Percentiles rank a stretch among this genome's conserved stretches.
Evolutionary conservation across 106 monocot species (phyloP).

Genomic region (Dendrobium catenatum): DNA sequence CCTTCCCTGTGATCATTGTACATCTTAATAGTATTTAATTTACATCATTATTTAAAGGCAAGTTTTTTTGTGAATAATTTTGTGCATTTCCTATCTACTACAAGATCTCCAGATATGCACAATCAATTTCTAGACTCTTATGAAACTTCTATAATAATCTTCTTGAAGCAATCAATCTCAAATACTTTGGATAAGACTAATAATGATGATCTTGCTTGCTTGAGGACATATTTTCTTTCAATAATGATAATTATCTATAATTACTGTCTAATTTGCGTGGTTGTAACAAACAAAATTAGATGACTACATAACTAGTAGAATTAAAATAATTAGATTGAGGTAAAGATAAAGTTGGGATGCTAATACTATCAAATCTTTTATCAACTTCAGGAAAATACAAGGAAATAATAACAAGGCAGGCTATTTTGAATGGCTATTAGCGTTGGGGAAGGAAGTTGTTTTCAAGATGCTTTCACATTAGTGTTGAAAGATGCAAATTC

Average conservation of each 20-base stretch:
- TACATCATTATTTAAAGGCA: neutral
- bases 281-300: neutral
- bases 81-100: neutral
- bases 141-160: neutral
- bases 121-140: neutral
- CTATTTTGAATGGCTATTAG: neutral
- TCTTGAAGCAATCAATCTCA: neutral
- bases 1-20: neutral
- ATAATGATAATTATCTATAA: neutral
- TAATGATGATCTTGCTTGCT: neutral
- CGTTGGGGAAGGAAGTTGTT: neutral
- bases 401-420: neutral
- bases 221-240: neutral
- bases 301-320: neutral
- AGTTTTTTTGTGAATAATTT: neutral
- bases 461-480: neutral
- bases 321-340: neutral
- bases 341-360: neutral
- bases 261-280: neutral
- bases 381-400: neutral
- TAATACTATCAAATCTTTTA: neutral
- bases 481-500: neutral
- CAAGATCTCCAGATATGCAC: neutral
- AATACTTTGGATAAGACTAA: neutral
- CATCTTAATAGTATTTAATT: neutral